These are phyloP conservation scores for Allium sativum DNA, from an alignment of 106 monocot genomes.

Conservation along the genomic window DNA sequence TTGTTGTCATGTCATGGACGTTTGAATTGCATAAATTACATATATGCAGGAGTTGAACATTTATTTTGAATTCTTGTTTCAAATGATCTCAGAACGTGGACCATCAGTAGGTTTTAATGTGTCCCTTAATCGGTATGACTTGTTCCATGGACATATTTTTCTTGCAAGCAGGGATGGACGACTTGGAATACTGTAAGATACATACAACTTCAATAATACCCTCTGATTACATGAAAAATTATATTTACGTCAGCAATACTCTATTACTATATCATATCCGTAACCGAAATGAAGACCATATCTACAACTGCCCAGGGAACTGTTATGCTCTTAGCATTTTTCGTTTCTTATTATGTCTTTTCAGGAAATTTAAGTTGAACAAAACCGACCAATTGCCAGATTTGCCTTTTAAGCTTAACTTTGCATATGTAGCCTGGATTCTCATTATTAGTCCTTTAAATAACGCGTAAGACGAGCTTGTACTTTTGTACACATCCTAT, in stretches of 20 bases:
- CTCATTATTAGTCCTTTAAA: too few species aligned
- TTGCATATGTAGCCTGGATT: too few species aligned
- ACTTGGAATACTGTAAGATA: slow-evolving; percentile 85
- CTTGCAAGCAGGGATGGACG: slow-evolving; percentile 60
- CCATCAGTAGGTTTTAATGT: slow-evolving; percentile 68
- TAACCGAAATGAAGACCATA: not conserved
- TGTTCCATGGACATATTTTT: slow-evolving; percentile 97
- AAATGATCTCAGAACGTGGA: slow-evolving; percentile 55
- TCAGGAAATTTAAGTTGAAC: too few species aligned
- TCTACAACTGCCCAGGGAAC: too few species aligned
- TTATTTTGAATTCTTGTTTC: slow-evolving; percentile 81
- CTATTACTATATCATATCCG: not conserved
- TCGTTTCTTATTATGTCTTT: too few species aligned
- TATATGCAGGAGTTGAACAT: slow-evolving; percentile 64
- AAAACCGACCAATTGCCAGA: too few species aligned
- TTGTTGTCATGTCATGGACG: not conserved
- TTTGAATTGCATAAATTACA: not conserved
- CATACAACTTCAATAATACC: too few species aligned
- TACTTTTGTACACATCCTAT: too few species aligned
- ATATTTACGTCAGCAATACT: not conserved
- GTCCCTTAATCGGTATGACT: slow-evolving; percentile 74
- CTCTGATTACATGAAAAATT: not conserved
- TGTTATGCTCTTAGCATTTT: too few species aligned
- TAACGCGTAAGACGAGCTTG: too few species aligned
- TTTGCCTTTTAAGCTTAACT: too few species aligned